Evolutionary conservation across 2,329 filamentous ascomycete species (phyloP), one percentile per base, ranked within the genome.

Genomic region (Chaetomiaceae sp.): DNA sequence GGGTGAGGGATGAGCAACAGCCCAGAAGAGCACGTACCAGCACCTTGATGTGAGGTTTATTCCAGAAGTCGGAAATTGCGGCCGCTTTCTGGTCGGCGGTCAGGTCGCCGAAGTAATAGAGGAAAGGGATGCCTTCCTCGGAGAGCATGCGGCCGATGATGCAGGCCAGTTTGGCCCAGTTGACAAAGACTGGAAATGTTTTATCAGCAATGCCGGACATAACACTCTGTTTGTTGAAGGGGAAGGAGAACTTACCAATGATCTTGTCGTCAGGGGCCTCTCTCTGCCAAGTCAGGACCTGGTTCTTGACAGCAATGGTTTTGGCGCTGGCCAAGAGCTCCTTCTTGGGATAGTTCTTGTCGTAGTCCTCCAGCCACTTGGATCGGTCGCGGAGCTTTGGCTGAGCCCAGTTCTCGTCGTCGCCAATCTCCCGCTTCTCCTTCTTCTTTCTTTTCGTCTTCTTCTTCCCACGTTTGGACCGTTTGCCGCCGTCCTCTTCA

Each of bases 61-160:
- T n/a, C 0, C 58, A 14, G 49, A 74, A 74, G 0, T 15, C 49
- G 0, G 55, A 14, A 0, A 72, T 33, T 4, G 51, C 40, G 8
- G 38, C 33, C 3, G n/a, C 2, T 20, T 64, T 69, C 5, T 61
- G 50, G 0, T 17, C n/a, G 0, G 19, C 0, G 0, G 25, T 43
- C 15, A 51, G 19, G 46, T 36, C 36, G 29, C 53, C 68, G 8
- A 64, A 67, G 19, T 68, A 71, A 47, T 75, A 77, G 0, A 75
- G 43, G 14, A 75, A 77, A 0, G 44, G 6, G 1, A 73, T 65
- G 0, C 55, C 55, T 12, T 69, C 59, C 0, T 57, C 56, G 1
- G 65, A 42, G 0, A 77, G 59, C 51, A 74, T 66, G 0, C 66
- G 62, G 0, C 74, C 75, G 0, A 76, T 27, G 2, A 73, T 61